A percentile compares a stretch with the other conserved stretches of the same genome.
Evolutionary conservation across 2,329 filamentous ascomycete species (phyloP).

Genomic region (Aspergillaceae sp.): DNA sequence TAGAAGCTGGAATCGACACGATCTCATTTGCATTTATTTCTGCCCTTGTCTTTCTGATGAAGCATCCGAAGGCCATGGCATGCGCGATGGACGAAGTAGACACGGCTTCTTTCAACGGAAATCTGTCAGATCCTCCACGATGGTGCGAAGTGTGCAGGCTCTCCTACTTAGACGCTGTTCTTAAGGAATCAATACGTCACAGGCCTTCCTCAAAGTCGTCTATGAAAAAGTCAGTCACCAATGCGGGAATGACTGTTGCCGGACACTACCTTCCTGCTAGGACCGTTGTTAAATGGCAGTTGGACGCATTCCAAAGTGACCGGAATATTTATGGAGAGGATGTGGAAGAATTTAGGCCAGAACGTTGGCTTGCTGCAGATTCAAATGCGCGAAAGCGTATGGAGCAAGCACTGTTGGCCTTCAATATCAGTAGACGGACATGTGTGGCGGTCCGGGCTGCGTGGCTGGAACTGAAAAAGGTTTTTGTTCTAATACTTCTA

Average conservation of each 20-base stretch:
- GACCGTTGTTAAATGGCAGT: constrained; percentile 35
- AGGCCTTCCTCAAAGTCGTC: constrained; percentile 27
- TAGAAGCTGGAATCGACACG: not conserved
- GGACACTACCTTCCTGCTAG: constrained; percentile 29
- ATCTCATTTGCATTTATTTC: not conserved
- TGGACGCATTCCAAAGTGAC: constrained; percentile 38
- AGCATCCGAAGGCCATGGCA: constrained; percentile 20
- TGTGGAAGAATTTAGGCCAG: constrained; percentile 34
- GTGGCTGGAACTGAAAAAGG: not conserved
- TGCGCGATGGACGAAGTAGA: constrained; percentile 35
- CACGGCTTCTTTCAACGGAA: constrained; percentile 13
- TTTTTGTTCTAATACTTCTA: not conserved
- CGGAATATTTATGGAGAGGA: constrained; percentile 31
- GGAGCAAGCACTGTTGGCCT: constrained; percentile 18
- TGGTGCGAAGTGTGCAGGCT: constrained; percentile 20
- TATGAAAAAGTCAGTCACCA: constrained; percentile 27
- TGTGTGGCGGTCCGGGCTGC: not conserved
- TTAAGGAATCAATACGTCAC: constrained; percentile 32
- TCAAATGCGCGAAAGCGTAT: constrained; percentile 20
- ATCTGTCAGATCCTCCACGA: constrained; percentile 13
- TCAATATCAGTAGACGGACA: not conserved
- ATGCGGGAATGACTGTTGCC: constrained; percentile 18
- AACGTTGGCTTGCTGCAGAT: constrained; percentile 37
- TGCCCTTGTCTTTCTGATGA: constrained; percentile 32
- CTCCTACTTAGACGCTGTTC: constrained; percentile 26